Conservation (phyloP, 257 asterid species). For the Forsythia suspensa region DNA sequence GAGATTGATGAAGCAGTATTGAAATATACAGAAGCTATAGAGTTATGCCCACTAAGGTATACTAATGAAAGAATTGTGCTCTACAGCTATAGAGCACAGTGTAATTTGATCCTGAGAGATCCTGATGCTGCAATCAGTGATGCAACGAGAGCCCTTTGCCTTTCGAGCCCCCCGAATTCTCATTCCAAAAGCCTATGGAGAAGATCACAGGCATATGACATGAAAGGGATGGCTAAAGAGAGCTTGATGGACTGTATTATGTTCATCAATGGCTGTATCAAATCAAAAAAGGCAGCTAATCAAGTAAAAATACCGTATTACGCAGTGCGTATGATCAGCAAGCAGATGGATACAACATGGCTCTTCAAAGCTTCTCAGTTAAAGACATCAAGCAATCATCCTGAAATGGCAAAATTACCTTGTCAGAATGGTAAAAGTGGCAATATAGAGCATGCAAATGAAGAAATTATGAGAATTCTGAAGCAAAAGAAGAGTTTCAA, state of each 20-base stretch:
- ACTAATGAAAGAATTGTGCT: conserved; percentile 61
- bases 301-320: conserved; percentile 45
- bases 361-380: conserved; percentile 47
- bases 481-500: conserved; percentile 32
- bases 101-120: conserved; percentile 48
- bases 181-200: conserved; percentile 74
- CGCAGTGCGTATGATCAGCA: conserved; percentile 68
- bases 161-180: conserved; percentile 67
- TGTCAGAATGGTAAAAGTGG: conserved; percentile 11
- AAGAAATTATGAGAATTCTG: conserved; percentile 18
- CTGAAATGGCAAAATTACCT: conserved; percentile 17
- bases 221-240: conserved; percentile 78
- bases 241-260: conserved; percentile 79
- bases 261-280: conserved; percentile 49
- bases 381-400: conserved; percentile 20
- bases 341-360: conserved; percentile 83
- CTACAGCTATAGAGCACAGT: conserved; percentile 63
- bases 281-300: conserved; percentile 23
- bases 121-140: conserved; percentile 65
- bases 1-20: conserved; percentile 49
- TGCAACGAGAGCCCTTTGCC: conserved; percentile 75
- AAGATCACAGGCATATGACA: conserved; percentile 79
- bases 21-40: conserved; percentile 58
- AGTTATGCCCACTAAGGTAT: conserved; percentile 54
- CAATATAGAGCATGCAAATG: conserved; percentile 1